Evolutionary conservation across 148 eudicot genomes (phyloP).

Genomic region (Beta vulgaris): DNA sequence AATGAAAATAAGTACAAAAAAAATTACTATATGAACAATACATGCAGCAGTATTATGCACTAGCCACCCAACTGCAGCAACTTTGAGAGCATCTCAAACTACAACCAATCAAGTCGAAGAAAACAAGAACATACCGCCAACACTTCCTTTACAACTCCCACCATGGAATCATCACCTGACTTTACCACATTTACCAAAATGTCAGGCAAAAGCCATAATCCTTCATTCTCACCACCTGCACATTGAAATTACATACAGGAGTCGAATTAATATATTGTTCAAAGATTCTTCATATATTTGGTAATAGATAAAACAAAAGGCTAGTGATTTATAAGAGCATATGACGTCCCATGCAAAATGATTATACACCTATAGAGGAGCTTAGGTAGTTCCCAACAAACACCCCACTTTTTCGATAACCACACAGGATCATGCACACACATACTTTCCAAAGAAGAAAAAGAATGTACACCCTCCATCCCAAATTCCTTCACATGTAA

Average conservation of each 20-base stretch:
- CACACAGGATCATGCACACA: background rate
- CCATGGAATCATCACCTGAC: slow-evolving; percentile 57
- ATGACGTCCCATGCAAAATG: background rate
- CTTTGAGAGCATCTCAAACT: background rate
- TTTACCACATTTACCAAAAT: slow-evolving; percentile 83
- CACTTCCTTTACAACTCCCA: slow-evolving; percentile 84
- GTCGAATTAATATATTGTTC: background rate
- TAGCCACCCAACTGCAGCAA: too few species aligned
- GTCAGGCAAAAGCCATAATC: slow-evolving; percentile 78
- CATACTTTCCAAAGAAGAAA: background rate
- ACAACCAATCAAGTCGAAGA: background rate
- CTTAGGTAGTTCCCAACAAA: background rate
- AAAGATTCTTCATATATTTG: background rate
- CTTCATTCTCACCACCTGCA: slow-evolving; percentile 88
- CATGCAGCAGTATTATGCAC: too few species aligned
- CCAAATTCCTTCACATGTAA: too few species aligned
- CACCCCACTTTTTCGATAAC: background rate
- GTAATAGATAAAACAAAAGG: background rate
- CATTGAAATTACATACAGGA: background rate
- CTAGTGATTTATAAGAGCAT: background rate
- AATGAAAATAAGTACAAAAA: background rate
- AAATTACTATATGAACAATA: too few species aligned
- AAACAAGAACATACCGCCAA: slow-evolving; percentile 60
- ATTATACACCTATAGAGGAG: background rate
- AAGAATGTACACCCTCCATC: too few species aligned